phyloP scores from a whole-genome alignment of 352 stramenopile genomes.

The Ophiocytium majus region DNA sequence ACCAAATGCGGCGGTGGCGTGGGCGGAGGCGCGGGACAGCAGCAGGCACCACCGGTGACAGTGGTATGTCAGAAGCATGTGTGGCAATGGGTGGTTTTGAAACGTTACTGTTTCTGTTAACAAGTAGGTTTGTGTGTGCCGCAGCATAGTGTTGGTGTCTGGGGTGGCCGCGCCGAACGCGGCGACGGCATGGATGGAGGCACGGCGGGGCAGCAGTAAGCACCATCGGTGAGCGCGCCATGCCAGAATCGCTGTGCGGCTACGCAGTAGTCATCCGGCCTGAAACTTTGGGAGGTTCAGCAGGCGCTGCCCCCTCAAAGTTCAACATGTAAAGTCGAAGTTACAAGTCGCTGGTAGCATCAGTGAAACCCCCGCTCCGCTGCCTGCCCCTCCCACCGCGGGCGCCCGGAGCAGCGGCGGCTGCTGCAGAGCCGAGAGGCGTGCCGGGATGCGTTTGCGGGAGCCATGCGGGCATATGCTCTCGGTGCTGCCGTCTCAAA shows the following conservation, averaged over 20 bases:
- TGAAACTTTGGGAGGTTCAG: too few relatives aligned
- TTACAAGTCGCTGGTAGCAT: too few relatives aligned
- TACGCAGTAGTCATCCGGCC: too few relatives aligned
- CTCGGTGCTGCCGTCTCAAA: not conserved
- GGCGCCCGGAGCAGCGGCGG: not conserved
- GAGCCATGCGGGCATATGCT: not conserved
- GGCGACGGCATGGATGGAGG: not conserved
- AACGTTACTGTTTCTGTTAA: too few relatives aligned
- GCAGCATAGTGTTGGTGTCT: not conserved
- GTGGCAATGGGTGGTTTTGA: too few relatives aligned
- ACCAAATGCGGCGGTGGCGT: not conserved
- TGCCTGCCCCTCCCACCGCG: too few relatives aligned
- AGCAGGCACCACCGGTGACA: slow-evolving; percentile 18
- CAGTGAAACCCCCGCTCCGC: too few relatives aligned
- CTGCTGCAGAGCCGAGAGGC: not conserved
- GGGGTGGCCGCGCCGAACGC: not conserved
- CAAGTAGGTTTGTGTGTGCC: too few relatives aligned
- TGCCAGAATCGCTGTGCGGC: too few relatives aligned
- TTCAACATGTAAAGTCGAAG: too few relatives aligned
- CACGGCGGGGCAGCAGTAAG: not conserved
- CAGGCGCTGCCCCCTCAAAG: too few relatives aligned
- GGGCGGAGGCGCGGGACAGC: slow-evolving; percentile 8
- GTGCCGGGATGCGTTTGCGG: not conserved
- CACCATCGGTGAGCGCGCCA: not conserved
- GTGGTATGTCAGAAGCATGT: too few relatives aligned